A percentile compares a stretch with the other conserved stretches of the same genome.
Conservation (phyloP, 2,329 filamentous ascomycete genomes). For the Cordyceps militaris region DNA sequence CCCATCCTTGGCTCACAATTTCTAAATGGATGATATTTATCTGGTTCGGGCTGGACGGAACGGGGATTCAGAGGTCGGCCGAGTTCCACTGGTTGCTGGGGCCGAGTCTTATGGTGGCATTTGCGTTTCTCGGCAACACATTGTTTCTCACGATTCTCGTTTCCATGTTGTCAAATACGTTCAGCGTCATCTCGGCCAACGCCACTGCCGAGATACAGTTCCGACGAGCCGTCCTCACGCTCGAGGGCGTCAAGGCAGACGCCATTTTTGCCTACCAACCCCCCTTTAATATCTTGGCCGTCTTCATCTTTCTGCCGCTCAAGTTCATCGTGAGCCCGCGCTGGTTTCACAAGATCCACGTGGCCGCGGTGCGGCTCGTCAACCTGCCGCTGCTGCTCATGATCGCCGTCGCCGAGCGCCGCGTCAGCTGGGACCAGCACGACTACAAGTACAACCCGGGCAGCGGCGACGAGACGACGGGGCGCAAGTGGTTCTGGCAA, state of each 20-base stretch:
- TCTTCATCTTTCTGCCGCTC: conserved; percentile 66
- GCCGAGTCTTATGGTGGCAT: conserved; percentile 72
- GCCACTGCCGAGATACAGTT: conserved; percentile 80
- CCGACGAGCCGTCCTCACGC: conserved; percentile 70
- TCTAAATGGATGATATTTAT: conserved; percentile 91
- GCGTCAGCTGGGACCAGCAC: conserved; percentile 49
- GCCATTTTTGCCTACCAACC: conserved; percentile 77
- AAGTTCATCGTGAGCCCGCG: conserved; percentile 72
- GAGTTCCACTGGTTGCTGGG: conserved; percentile 77
- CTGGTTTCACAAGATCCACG: conserved; percentile 89
- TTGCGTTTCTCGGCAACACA: conserved; percentile 80
- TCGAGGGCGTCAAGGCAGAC: conserved; percentile 80
- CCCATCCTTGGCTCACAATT: conserved; percentile 55
- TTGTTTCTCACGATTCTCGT: conserved; percentile 85
- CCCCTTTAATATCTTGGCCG: conserved; percentile 74
- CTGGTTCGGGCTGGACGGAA: conserved; percentile 80
- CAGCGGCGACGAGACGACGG: conserved; percentile 3
- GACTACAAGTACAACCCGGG: conserved; percentile 15
- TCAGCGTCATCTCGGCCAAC: conserved; percentile 68
- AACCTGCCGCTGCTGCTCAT: conserved; percentile 69
- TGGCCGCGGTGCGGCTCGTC: conserved; percentile 64
- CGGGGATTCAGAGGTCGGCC: conserved; percentile 52
- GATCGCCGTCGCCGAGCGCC: conserved; percentile 65
- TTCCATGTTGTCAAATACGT: conserved; percentile 80
- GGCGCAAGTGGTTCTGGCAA: conserved; percentile 52